A percentile compares a stretch with the other conserved stretches of the same genome.
phyloP scores from a whole-genome alignment of 1,139 yeast genomes.

The Taphrina communis region DNA sequence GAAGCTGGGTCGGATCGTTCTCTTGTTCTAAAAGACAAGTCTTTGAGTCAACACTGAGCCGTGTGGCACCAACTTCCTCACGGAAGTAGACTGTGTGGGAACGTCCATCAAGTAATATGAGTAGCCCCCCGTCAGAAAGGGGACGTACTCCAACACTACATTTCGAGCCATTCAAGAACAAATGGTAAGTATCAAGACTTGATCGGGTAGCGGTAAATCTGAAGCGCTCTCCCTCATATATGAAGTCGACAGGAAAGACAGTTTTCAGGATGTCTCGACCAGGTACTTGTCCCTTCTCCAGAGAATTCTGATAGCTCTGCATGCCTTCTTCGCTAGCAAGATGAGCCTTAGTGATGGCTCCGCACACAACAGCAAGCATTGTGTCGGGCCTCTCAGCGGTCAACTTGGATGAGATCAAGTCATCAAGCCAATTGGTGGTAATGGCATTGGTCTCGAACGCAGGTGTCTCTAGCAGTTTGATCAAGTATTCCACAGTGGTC shows the following conservation, averaged over 20 bases:
- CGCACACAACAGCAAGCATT: constrained; percentile 87
- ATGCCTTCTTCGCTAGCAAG: constrained; percentile 75
- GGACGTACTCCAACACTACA: constrained; percentile 85
- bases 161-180: constrained; percentile 91
- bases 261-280: constrained; percentile 78
- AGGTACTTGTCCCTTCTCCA: constrained; percentile 96
- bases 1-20: constrained; percentile 96
- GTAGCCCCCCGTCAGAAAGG: constrained; percentile 91
- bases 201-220: constrained; percentile 95
- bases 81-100: constrained; percentile 97
- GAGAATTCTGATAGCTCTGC: constrained; percentile 68
- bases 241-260: constrained; percentile 89
- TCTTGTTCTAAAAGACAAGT: constrained; percentile 92
- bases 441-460: constrained; percentile 95
- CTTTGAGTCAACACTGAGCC: constrained; percentile 91
- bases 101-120: constrained; percentile 85
- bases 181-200: constrained; percentile 78
- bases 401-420: constrained; percentile 85
- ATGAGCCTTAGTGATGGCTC: constrained; percentile 95
- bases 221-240: constrained; percentile 90
- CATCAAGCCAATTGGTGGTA: constrained; percentile 99
- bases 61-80: constrained; percentile 95
- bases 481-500: constrained; percentile 95
- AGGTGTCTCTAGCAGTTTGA: constrained; percentile 91
- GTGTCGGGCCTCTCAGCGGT: constrained; percentile 98